Evolutionary conservation across 345 rosid species (phyloP).

Genomic region (Clausena lansium): DNA sequence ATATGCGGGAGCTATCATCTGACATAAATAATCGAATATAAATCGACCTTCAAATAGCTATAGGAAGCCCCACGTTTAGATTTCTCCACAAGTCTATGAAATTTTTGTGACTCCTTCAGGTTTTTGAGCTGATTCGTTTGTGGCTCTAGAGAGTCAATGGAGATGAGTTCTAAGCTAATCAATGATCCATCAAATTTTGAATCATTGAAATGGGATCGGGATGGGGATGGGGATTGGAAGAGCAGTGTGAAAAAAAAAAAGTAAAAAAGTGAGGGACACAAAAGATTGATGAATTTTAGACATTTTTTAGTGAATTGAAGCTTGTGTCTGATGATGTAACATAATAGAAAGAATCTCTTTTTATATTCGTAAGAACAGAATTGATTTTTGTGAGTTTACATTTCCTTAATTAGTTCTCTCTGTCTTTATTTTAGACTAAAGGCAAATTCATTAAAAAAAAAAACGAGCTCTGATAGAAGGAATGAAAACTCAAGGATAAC

Average conservation of each 20-base stretch:
- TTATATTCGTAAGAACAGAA: too few relatives aligned
- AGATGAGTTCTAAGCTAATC: background rate
- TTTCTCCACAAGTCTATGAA: background rate
- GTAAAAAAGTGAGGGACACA: background rate
- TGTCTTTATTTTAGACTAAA: too few relatives aligned
- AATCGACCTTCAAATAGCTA: background rate
- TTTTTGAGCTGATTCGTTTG: background rate
- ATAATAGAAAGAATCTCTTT: too few relatives aligned
- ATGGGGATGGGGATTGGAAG: too few relatives aligned
- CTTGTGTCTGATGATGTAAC: too few relatives aligned
- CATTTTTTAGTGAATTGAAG: background rate
- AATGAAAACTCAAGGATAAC: too few relatives aligned
- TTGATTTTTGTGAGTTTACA: too few relatives aligned
- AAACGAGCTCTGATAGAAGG: too few relatives aligned
- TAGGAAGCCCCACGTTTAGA: background rate
- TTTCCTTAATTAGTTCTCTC: too few relatives aligned
- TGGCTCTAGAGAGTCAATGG: background rate
- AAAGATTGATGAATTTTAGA: background rate
- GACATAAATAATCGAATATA: background rate
- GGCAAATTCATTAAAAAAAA: too few relatives aligned
- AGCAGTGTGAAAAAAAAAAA: background rate
- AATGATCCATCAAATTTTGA: background rate
- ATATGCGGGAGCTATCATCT: too few relatives aligned
- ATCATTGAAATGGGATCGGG: background rate
- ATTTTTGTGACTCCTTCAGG: background rate